phyloP scores from a whole-genome alignment of 2,329 filamentous ascomycete species.

The Cadophora malorum region DNA sequence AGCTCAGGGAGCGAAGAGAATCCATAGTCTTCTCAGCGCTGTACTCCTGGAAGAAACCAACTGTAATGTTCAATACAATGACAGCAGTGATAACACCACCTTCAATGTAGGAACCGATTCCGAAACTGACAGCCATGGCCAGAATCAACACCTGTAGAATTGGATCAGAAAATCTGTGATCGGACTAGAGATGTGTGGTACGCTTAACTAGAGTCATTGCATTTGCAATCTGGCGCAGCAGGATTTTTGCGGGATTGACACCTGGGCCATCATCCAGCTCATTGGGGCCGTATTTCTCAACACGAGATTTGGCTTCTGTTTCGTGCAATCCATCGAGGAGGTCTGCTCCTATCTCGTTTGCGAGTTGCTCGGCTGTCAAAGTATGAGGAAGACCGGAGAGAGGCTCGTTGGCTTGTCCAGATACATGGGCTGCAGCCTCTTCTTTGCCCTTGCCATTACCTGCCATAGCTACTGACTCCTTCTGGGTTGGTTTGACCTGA shows the following conservation, averaged over 20 bases:
- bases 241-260: conserved; percentile 67
- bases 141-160: conserved; percentile 55
- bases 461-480: neutral
- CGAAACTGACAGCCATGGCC: conserved; percentile 63
- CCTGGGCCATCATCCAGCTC: conserved; percentile 66
- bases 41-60: conserved; percentile 62
- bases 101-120: conserved; percentile 65
- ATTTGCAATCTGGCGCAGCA: conserved; percentile 71
- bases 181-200: neutral
- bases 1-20: conserved; percentile 49
- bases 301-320: conserved; percentile 59
- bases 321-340: conserved; percentile 62
- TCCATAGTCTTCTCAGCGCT: conserved; percentile 61
- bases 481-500: neutral
- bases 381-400: conserved; percentile 69
- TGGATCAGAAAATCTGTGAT: conserved; percentile 26
- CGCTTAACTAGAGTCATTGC: conserved; percentile 65
- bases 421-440: conserved; percentile 45
- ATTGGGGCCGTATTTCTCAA: conserved; percentile 66
- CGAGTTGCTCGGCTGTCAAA: conserved; percentile 58
- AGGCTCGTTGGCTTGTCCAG: conserved; percentile 56
- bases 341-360: conserved; percentile 62
- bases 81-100: conserved; percentile 65
- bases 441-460: conserved; percentile 23
- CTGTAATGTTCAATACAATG: conserved; percentile 62